Evolutionary conservation across 1,284 basidiomycete species (phyloP), one percentile per base, ranked within the genome.

Genomic region (Ustilago hordei): DNA sequence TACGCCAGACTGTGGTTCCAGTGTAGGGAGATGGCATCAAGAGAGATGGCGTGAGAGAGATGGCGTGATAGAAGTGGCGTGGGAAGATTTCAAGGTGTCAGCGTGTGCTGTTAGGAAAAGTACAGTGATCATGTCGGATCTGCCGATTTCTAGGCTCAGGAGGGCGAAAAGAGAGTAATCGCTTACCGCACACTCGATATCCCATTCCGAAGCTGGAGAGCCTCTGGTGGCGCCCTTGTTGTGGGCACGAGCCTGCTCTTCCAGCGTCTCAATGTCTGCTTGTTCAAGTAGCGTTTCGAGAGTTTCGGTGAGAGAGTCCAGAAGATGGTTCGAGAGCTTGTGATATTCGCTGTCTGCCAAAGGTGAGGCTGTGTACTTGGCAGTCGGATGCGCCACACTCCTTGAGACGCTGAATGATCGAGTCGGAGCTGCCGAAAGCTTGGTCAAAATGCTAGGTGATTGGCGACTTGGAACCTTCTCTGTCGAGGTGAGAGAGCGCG

Each of bases 131-230:
- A 5, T 17, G 12, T 43, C 66, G 60, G 55, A 56, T 41, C 39
- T 55, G 11, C 53, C 55, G 58, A 67, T 6, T 15, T 19, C 17
- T 23, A 50, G 13, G 7, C 35, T 28, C 23, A 32, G 17, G 1
- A 45, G 9, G 31, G 34, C 2, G 36, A 34, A 32, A 41, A 15
- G 47, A 9, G 36, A 19, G 8, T 43, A 90, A 28, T 28, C 2
- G 23, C 94, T 85, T 86, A 98, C 96, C 83, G 92, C 92, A 86
- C 98, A 98, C 86, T 98, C 96, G 15, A 98, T 92, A 85, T 99
- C 96, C 85, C 91, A 93, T 3, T 88, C 87, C 1, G 90, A 89
- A 52, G 84, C 80, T 32, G 84, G 55, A 87, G 78, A 60, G 28
- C 65, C 75, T 41, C 70, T 45, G 5, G 43, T 56, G 2, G 75